Evolutionary conservation across 1,139 yeast genomes (phyloP), one percentile per base, ranked within the genome.

Genomic region (Suhomyces taliae): DNA sequence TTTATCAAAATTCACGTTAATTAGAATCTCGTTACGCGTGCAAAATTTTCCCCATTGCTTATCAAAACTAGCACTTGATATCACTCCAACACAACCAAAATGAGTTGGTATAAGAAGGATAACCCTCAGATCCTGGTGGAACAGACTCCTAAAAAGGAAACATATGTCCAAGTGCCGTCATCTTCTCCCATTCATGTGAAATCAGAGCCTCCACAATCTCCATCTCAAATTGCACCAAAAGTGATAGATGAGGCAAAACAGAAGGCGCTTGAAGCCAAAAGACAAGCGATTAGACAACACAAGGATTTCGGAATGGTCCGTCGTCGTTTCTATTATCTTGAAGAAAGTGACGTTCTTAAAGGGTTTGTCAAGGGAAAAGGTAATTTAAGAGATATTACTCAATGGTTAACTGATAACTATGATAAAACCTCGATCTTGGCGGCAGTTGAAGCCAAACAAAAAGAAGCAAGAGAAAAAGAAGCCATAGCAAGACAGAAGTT

Each of bases 311-410:
- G 71, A 46, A 73, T 76, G 60, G 74, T 80, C 51, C 74, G 70
- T 51, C 75, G 72, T 43, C 60, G 75, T 46, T 82, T 77, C 58
- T 74, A 75, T 40, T 69, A 76, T 40, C 60, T 81, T 24, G 65
- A 69, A 19, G 79, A 74, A 40, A 72, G 81, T 33, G 78, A 82
- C 51, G 74, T 85, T 34, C 77, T 81, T 52, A 81, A 81, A 43
- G 86, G 85, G 1, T 81, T 83, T 58, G 83, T 80, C 43, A 76
- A 79, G 33, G 83, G 82, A 36, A 78, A 81, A 43, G 82, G 83
- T 9, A 78, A 83, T 49, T 61, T 83, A 32, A 72, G 83, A 48
- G 76, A 78, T 43, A 78, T 86, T 11, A 75, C 83, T 32, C 72
- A 69, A 44, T 72, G 82, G 66, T 65, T 85, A 37, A 63, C 65